Percentiles rank a stretch among this genome's conserved stretches.
These are phyloP conservation scores for Lactarius quietus DNA, from an alignment of 768 basidiomycete genomes.

Conservation along the genomic window DNA sequence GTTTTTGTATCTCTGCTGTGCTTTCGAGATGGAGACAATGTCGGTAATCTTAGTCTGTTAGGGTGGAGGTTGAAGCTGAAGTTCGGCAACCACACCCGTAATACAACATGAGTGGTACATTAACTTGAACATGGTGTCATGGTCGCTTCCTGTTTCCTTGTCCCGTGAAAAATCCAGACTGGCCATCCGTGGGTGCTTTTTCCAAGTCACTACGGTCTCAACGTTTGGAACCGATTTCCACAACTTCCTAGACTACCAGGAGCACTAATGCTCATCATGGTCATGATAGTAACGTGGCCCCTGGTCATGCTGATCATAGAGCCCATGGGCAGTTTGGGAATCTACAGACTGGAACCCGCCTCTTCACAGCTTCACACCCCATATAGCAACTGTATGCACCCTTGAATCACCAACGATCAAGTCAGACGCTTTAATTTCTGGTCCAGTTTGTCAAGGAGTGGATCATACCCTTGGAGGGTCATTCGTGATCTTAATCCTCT, in stretches of 20 bases:
- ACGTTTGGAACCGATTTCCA: background rate
- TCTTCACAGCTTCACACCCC: background rate
- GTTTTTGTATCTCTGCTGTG: too few relatives aligned
- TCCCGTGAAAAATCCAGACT: constrained; percentile 2
- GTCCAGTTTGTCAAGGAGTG: background rate
- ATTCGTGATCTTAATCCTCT: background rate
- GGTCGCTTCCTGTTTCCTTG: background rate
- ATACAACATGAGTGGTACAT: too few relatives aligned
- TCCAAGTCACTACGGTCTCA: background rate
- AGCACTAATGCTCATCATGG: background rate
- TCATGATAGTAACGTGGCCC: background rate
- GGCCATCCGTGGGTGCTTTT: constrained; percentile 2
- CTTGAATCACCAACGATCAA: constrained; percentile 4
- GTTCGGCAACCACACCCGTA: too few relatives aligned
- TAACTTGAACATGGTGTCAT: too few relatives aligned
- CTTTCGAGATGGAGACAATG: too few relatives aligned
- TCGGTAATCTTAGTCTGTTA: too few relatives aligned
- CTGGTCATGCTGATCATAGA: background rate
- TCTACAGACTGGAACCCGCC: constrained; percentile 3
- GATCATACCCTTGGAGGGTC: background rate
- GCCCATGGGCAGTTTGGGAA: background rate
- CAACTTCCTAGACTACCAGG: background rate
- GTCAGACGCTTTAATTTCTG: background rate
- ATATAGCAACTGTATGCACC: constrained; percentile 1
- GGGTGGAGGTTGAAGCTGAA: too few relatives aligned